Base-by-base conservation (phyloP, 176 grass and related monocot genomes). In the Olyra latifolia region DNA sequence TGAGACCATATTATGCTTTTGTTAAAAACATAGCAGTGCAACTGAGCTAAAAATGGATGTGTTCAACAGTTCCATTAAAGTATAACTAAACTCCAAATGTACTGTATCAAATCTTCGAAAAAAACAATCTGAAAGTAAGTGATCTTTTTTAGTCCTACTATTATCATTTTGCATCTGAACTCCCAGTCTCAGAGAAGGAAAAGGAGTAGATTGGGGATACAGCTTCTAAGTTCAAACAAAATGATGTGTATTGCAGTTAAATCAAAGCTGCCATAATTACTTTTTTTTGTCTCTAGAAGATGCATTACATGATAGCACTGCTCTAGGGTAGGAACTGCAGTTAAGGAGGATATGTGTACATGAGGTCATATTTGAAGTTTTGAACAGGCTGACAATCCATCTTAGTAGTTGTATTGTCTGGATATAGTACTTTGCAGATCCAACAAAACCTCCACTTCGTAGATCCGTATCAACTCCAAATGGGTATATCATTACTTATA, bases 391-490 rank as follows among this genome's bases (percentile, higher is more conserved):
- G 5, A 63, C n/a, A 72, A 72, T 4, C 13, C 54, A 70, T n/a
- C 5, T 48, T 32, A 41, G 28, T 60, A 61, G 27, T 70, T 59
- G 35, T 58, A 11, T 70, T 59, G 35, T 58, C 11, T 68, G 16
- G 16, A 14, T 10, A 70, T 28, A 71, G 12, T 25, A 72, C 0
- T 59, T 19, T 61, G 53, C 70, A 71, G 42, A 71, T 77, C 66
- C 41, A 71, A 78, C 42, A 70, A 69, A 77, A n/a, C 5, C 8
- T 84, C 41, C 12, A 15, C 14, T 28, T 35, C 24, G 44, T 44
- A 80, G 8, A 42, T n/a, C 17, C 22, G 77, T 83, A 78, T 65
- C 13, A 53, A 83, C 47, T 66, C 39, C 61, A 57, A 77, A 46
- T 19, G 52, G 43, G 63, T 46, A 35, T 7, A 48, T 0, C n/a